Conservation (phyloP, 177 flowering plant species). For the Telopea speciosissima region DNA sequence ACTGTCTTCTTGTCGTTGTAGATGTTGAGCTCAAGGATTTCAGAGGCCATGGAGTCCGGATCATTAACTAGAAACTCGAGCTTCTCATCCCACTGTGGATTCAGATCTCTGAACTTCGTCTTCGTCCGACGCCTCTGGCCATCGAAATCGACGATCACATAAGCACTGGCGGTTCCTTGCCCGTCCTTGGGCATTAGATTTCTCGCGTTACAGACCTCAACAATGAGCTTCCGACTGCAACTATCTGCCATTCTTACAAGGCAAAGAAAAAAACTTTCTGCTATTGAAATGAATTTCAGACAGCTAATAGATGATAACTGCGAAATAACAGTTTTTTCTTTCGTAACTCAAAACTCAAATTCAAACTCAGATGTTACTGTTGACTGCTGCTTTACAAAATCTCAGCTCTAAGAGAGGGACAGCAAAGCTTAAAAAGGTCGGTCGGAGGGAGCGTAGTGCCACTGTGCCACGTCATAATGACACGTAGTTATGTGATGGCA, state of each 20-base stretch:
- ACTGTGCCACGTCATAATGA: conserved; percentile 16
- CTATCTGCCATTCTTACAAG: conserved; percentile 31
- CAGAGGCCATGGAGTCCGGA: conserved; percentile 46
- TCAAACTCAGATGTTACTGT: no score
- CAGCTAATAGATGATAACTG: background rate
- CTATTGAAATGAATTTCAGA: background rate
- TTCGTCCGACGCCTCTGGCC: conserved; percentile 84
- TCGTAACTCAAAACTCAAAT: no score
- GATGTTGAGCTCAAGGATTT: conserved; percentile 60
- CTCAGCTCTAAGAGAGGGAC: background rate
- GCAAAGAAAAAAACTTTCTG: background rate
- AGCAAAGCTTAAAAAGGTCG: conserved; percentile 4
- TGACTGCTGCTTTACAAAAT: no score
- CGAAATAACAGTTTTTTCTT: background rate
- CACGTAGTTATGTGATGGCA: conserved; percentile 12
- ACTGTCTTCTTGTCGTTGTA: conserved; percentile 76
- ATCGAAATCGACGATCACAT: conserved; percentile 75
- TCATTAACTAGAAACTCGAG: conserved; percentile 72
- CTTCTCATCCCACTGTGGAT: conserved; percentile 88
- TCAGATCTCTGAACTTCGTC: conserved; percentile 68
- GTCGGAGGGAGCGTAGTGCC: conserved; percentile 18
- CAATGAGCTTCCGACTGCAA: conserved; percentile 46
- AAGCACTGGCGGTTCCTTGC: conserved; percentile 88
- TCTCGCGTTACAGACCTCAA: conserved; percentile 68
- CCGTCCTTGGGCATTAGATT: conserved; percentile 98